A percentile compares a stretch with the other conserved stretches of the same genome.
Evolutionary conservation across 805 yeast species (phyloP).

Genomic region (Ogataea naganishii): DNA sequence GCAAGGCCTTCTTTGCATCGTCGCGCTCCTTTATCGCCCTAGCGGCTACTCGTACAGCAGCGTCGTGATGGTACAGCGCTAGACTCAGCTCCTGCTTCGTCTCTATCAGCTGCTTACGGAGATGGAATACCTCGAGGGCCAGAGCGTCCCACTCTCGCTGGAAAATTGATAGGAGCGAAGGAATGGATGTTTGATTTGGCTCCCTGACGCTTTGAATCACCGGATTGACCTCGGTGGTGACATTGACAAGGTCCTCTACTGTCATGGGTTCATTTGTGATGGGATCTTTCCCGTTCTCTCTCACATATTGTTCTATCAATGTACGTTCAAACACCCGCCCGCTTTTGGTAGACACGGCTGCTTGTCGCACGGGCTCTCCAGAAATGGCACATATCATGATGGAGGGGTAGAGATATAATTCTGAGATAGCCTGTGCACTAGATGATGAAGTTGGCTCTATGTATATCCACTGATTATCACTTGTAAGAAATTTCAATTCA

Average conservation of each 20-base stretch:
- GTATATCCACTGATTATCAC: too few species aligned
- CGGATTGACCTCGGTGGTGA: slow-evolving; percentile 11
- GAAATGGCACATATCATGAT: slow-evolving; percentile 33
- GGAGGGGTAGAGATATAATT: too few species aligned
- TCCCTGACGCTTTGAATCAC: slow-evolving; percentile 18
- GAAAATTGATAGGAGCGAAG: slow-evolving; percentile 62
- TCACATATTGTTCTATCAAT: slow-evolving; percentile 52
- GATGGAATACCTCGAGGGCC: slow-evolving; percentile 68
- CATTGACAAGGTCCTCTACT: slow-evolving; percentile 46
- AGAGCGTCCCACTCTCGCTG: slow-evolving; percentile 89
- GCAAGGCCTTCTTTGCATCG: slow-evolving; percentile 58
- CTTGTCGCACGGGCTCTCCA: slow-evolving; percentile 59
- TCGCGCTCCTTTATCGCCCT: slow-evolving; percentile 68
- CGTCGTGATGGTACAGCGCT: slow-evolving; percentile 80
- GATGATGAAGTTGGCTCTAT: too few species aligned
- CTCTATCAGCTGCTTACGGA: slow-evolving; percentile 61
- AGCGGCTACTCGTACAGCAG: slow-evolving; percentile 82
- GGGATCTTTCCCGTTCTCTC: slow-evolving; percentile 69
- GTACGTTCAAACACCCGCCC: slow-evolving; percentile 62
- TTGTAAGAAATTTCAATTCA: too few species aligned
- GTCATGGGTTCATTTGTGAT: slow-evolving; percentile 53
- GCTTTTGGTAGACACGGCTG: slow-evolving; percentile 71
- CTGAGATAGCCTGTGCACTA: too few species aligned
- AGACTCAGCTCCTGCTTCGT: slow-evolving; percentile 67
- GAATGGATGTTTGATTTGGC: slow-evolving; percentile 53